Percentiles rank a stretch among this genome's conserved stretches.
Conservation (phyloP, 306 rosid species). For the Prunus davidiana region DNA sequence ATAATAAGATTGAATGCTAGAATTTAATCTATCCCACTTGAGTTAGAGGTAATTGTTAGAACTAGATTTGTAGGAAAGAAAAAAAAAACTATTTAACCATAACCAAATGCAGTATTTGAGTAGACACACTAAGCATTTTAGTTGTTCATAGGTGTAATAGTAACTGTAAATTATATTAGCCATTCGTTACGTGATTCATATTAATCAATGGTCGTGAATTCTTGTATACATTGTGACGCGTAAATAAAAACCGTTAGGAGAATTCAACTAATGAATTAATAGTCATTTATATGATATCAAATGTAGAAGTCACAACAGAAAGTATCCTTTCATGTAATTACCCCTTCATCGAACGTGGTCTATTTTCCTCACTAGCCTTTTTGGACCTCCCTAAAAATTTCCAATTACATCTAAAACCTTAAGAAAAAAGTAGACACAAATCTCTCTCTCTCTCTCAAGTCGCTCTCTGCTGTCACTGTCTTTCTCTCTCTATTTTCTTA, state of each 20-base stretch:
- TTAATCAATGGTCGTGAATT: neutral
- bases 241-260: neutral
- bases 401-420: neutral
- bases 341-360: neutral
- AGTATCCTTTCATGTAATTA: neutral
- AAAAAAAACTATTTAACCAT: neutral
- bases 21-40: no score
- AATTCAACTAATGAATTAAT: neutral
- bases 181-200: neutral
- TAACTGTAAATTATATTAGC: neutral
- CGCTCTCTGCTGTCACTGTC: conserved; percentile 7
- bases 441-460: neutral
- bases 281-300: neutral
- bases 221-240: no score
- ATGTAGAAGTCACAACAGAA: neutral
- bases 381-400: neutral
- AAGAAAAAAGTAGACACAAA: neutral
- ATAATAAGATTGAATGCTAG: no score
- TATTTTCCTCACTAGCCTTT: neutral
- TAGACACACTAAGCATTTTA: neutral
- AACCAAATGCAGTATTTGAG: neutral
- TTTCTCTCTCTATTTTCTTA: neutral
- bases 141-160: neutral
- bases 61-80: neutral
- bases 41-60: no score